phyloP scores from a whole-genome alignment of 331 rosid species.

The Malus hybrid region DNA sequence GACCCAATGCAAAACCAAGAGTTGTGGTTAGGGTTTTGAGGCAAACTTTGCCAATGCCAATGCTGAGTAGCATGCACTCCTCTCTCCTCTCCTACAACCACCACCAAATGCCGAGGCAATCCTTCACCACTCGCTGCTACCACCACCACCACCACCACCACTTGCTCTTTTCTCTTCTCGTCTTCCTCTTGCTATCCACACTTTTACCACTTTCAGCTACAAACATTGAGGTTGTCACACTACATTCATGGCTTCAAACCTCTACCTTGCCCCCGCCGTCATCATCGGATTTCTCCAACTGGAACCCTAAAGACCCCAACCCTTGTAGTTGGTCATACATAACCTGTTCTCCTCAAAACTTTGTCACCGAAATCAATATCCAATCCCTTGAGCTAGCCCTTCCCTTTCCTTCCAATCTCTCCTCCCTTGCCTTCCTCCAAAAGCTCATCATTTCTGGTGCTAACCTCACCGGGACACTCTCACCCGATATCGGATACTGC shows the following conservation, averaged over 20 bases:
- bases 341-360: conserved; percentile 41
- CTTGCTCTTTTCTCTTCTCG: neutral
- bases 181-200: conserved; percentile 13
- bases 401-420: conserved; percentile 52
- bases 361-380: conserved; percentile 47
- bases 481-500: conserved; percentile 25
- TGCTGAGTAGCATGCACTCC: conserved; percentile 43
- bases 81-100: conserved; percentile 37
- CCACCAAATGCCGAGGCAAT: conserved; percentile 54
- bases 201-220: conserved; percentile 19
- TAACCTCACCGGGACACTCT: conserved; percentile 52
- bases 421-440: conserved; percentile 44
- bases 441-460: conserved; percentile 47
- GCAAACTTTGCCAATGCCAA: conserved; percentile 53
- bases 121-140: conserved; percentile 21
- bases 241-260: conserved; percentile 52
- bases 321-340: conserved; percentile 63
- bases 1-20: conserved; percentile 53
- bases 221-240: conserved; percentile 30
- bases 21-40: conserved; percentile 51
- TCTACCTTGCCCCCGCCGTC: conserved; percentile 21
- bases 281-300: conserved; percentile 25
- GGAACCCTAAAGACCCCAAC: conserved; percentile 48
- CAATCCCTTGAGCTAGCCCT: conserved; percentile 39
- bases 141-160: conserved; percentile 14